These are phyloP conservation scores for Lizonia empirigonia DNA, from an alignment of 2,329 filamentous ascomycete species.

Conservation along the genomic window DNA sequence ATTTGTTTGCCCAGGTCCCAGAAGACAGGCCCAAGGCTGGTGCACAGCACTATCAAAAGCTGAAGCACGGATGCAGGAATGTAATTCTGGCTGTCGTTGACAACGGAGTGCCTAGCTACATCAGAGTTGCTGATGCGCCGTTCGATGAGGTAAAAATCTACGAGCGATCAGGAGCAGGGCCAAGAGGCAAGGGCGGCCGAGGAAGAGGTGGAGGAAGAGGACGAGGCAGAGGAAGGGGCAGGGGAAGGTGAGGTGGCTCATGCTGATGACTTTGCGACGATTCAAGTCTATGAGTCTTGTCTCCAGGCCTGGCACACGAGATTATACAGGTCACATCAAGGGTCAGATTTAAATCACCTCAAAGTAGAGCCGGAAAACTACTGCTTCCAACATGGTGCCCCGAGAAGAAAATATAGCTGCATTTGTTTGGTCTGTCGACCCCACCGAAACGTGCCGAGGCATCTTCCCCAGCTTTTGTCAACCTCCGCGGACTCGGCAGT, in stretches of 20 bases:
- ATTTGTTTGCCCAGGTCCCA: slow-evolving; percentile 75
- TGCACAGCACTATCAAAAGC: slow-evolving; percentile 69
- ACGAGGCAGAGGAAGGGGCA: slow-evolving; percentile 25
- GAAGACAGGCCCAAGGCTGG: slow-evolving; percentile 65
- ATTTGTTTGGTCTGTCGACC: too few species aligned
- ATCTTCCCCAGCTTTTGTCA: slow-evolving; percentile 36
- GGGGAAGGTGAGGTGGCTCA: slow-evolving; percentile 4
- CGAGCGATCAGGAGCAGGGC: slow-evolving; percentile 58
- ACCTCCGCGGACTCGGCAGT: slow-evolving; percentile 31
- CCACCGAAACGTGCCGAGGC: slow-evolving; percentile 27
- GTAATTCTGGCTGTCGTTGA: slow-evolving; percentile 89
- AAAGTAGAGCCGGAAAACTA: too few species aligned
- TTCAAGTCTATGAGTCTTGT: too few species aligned
- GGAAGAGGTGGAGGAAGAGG: slow-evolving; percentile 51
- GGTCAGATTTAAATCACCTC: too few species aligned
- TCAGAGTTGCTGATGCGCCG: slow-evolving; percentile 77
- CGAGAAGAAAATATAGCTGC: too few species aligned
- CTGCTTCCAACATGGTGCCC: too few species aligned
- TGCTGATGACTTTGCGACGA: background rate
- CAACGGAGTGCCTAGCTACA: slow-evolving; percentile 85
- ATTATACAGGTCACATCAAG: too few species aligned
- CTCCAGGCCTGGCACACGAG: too few species aligned
- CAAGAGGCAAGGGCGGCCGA: slow-evolving; percentile 44
- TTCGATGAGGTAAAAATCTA: slow-evolving; percentile 76
- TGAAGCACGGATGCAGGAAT: slow-evolving; percentile 84